Base-by-base conservation (phyloP, 2,329 filamentous ascomycete species). In the Trichoderma sp. region DNA sequence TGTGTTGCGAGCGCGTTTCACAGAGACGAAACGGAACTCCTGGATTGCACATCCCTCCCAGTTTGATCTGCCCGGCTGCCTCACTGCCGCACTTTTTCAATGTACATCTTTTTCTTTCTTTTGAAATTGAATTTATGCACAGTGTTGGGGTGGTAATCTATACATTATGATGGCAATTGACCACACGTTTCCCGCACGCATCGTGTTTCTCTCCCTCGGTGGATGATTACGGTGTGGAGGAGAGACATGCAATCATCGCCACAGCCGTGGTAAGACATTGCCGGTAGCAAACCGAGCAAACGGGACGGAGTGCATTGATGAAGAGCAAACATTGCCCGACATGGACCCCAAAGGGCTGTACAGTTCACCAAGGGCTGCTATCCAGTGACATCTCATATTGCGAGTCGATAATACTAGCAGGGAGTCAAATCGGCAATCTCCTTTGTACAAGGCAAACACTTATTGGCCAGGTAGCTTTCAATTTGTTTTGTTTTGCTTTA, bases 1-100 rank as follows among this genome's bases (percentile, higher is more conserved):
- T 28, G 49, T 46, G 43, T 68, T 56, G 59, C 21, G n/a, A n/a
- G 34, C 13, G 43, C 51, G 66, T 68, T 56, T 68, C 59, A 49
- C 46, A n/a, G n/a, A 21, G 46, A 49, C 21, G 46, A 49, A 49
- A 24, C 18, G 46, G 8, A 49, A 21, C 46, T 49, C 46, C 46
- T 49, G 13, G 46, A 24, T 49, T 13, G 46, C 7, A 13, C 46
- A 49, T 49, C 46, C 21, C 21, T 49, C 46, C 46, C 46, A 10
- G 21, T 11, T 13, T 24, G 46, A 49, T 49, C 46, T 49, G 46
- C 46, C 39, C n/a, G 46, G 46, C 46, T 49, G 46, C 46, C 46
- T 49, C 46, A 49, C 46, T 49, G 46, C 21, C 8, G n/a, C 11
- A 24, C 10, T 21, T 49, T 24, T 24, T n/a, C n/a, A n/a, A n/a